Percentiles rank a stretch among this genome's conserved stretches.
phyloP scores from a whole-genome alignment of 768 basidiomycete genomes.

The Rhizopogon vinicolor region DNA sequence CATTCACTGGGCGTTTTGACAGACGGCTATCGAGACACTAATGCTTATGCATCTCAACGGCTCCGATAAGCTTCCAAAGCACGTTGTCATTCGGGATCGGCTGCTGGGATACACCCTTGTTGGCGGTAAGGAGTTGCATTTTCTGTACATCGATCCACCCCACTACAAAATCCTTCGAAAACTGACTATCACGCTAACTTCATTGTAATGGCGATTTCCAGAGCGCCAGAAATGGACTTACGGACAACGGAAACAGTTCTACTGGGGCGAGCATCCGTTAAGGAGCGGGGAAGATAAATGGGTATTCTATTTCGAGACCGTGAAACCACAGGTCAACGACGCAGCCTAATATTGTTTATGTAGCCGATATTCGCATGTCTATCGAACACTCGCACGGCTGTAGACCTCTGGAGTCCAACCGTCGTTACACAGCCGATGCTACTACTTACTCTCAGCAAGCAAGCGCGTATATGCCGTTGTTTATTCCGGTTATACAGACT shows the following conservation, averaged over 20 bases:
- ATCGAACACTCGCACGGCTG: neutral
- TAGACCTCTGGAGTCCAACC: neutral
- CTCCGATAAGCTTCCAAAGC: neutral
- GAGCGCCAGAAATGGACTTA: neutral
- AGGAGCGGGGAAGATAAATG: neutral
- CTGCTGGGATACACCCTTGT: neutral
- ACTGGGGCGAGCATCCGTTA: neutral
- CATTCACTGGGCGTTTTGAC: too few relatives aligned
- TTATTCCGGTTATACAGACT: neutral
- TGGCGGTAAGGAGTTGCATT: neutral
- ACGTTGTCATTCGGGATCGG: neutral
- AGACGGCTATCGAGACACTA: neutral
- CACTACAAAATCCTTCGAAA: neutral
- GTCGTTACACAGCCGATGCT: neutral
- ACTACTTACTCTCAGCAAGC: neutral
- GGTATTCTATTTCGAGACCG: neutral
- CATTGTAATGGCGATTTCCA: neutral
- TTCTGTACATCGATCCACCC: neutral
- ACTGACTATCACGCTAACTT: neutral
- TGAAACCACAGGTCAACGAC: neutral
- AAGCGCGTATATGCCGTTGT: neutral
- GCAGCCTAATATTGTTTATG: neutral
- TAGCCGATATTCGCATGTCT: neutral
- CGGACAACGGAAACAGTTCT: neutral
- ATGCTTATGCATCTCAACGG: neutral